A percentile compares a stretch with the other conserved stretches of the same genome.
Conservation (phyloP, 1,139 yeast genomes). For the Protomyces arabidopsidicola region DNA sequence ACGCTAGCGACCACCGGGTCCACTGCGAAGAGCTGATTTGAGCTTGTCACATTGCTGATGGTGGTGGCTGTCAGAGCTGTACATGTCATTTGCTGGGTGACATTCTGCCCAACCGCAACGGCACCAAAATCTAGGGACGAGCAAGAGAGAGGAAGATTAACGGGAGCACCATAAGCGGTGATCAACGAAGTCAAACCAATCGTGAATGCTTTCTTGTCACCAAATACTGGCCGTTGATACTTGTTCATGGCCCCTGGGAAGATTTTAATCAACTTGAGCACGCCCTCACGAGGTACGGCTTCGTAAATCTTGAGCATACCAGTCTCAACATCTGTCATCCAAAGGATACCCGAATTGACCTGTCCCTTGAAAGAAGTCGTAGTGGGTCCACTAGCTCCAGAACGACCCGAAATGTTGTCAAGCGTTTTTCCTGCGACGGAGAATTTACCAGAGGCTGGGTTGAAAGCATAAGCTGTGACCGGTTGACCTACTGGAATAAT, state of each 20-base stretch:
- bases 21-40: not conserved
- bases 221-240: constrained; percentile 5
- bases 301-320: constrained; percentile 1
- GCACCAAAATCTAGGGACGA: not conserved
- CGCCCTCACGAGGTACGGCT: constrained; percentile 1
- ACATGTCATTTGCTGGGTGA: not conserved
- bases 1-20: not conserved
- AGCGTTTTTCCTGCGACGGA: not conserved
- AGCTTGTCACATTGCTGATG: not conserved
- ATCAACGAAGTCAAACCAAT: not conserved
- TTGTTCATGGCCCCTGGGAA: not conserved
- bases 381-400: constrained; percentile 5
- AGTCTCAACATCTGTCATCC: constrained; percentile 15
- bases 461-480: constrained; percentile 1
- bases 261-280: not conserved
- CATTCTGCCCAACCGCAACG: not conserved
- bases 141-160: constrained; percentile 6
- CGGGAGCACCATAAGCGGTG: constrained; percentile 3
- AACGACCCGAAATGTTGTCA: constrained; percentile 2
- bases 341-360: not conserved
- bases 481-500: constrained; percentile 2
- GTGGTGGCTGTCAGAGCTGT: not conserved
- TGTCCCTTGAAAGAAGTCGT: constrained; percentile 1
- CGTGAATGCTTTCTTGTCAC: not conserved
- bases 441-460: not conserved